These are phyloP conservation scores for Diaporthe sp. DNA, from an alignment of 2,329 filamentous ascomycete species.

Conservation along the genomic window DNA sequence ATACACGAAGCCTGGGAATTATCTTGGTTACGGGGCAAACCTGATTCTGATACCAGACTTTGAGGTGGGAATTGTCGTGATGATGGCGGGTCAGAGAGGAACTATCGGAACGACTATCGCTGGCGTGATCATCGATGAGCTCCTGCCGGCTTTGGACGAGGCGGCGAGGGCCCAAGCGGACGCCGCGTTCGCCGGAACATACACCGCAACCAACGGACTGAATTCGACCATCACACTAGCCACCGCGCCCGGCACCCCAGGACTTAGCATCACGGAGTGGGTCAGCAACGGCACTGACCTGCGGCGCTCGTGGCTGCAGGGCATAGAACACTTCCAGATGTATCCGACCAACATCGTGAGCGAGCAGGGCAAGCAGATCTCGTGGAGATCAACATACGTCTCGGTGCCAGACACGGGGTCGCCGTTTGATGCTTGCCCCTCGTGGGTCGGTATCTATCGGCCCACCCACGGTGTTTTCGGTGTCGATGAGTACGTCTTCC, in stretches of 20 bases:
- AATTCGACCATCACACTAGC: background rate
- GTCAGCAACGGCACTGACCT: background rate
- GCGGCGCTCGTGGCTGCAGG: background rate
- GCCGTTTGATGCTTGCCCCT: background rate
- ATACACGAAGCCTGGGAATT: background rate
- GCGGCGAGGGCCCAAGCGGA: background rate
- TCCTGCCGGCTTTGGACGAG: background rate
- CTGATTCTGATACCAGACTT: background rate
- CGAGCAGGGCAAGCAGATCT: background rate
- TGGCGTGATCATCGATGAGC: background rate
- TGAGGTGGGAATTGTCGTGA: background rate
- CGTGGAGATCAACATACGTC: background rate
- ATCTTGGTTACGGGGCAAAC: background rate
- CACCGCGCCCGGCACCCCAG: background rate
- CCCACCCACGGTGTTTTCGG: background rate
- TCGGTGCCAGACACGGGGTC: background rate
- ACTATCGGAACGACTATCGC: background rate
- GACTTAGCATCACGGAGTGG: background rate
- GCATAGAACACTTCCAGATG: background rate
- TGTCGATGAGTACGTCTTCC: background rate
- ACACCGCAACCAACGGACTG: background rate
- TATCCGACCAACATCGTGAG: background rate
- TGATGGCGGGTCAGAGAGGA: background rate
- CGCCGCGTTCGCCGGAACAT: background rate
- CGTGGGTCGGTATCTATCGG: background rate